Evolutionary conservation across 352 stramenopile genomes (phyloP), one percentile per base, ranked within the genome.

Genomic region (Phytophthora hibernalis): DNA sequence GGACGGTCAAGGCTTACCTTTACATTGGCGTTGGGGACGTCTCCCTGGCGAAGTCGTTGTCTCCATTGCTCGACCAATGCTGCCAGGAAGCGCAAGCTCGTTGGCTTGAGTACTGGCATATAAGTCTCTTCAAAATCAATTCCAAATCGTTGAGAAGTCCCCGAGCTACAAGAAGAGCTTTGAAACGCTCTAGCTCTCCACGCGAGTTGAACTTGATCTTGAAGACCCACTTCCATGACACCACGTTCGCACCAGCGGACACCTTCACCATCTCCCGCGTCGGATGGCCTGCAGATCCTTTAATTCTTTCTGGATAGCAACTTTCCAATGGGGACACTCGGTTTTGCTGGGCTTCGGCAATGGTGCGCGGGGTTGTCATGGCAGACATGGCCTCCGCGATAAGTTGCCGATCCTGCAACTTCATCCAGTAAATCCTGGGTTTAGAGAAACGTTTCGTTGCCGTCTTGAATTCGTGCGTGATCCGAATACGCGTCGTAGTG

Each of bases 321-420:
- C 40, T n/a, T 61, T 61, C 40, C 53, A 61, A 12, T 61, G 6
- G 11, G 53, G 40, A 38, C 53, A 61, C 24, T 50, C 52, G 15
- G 38, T n/a, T n/a, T n/a, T n/a, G n/a, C n/a, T n/a, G n/a, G n/a
- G n/a, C n/a, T n/a, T n/a, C n/a, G n/a, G n/a, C n/a, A n/a, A n/a
- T n/a, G n/a, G n/a, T n/a, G n/a, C n/a, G n/a, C n/a, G n/a, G n/a
- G n/a, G n/a, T n/a, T n/a, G n/a, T n/a, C n/a, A n/a, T n/a, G n/a
- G n/a, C n/a, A n/a, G n/a, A n/a, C n/a, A n/a, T n/a, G n/a, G n/a
- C n/a, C n/a, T n/a, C n/a, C n/a, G n/a, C n/a, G n/a, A n/a, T n/a
- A n/a, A n/a, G n/a, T n/a, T n/a, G n/a, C n/a, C n/a, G n/a, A n/a
- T n/a, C n/a, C n/a, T n/a, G n/a, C n/a, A n/a, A n/a, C n/a, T n/a